Evolutionary conservation across 169 alveolate species (phyloP), one percentile per base, ranked within the genome.

Genomic region (Eimeria brunetti): DNA sequence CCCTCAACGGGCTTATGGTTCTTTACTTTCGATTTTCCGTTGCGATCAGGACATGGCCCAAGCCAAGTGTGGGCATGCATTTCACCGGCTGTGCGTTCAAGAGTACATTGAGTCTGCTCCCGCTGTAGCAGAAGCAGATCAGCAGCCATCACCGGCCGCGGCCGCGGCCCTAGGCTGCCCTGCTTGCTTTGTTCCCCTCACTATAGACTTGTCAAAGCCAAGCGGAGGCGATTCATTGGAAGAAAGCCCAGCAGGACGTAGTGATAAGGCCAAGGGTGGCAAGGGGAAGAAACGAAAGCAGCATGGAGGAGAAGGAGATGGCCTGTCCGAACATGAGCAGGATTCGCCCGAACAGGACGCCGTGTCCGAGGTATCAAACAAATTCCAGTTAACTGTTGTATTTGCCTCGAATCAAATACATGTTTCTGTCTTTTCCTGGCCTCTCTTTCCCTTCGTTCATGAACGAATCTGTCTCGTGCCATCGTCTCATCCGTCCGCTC

Each of bases 21-120:
- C 41, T 46, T 51, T 73, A 24, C 46, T 22, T 46, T 38, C 41
- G 60, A 0, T 2, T 38, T 78, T 44, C n/a, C 12, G 46, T 46
- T 51, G 64, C 44, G 88, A 44, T 18, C 56, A 83, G 90, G 90
- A 89, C 69, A 93, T 96, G 91, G 95, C 96, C 33, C 96, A 95
- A n/a, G 96, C 98, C 20, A 96, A 92, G 75, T 98, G 99, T 76
- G 96, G 97, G 80, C 99, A 98, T 93, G 91, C 97, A 64, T 98
- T 98, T 88, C 99, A 98, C 92, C 95, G 95, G 62, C 94, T 94
- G 1, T 98, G 99, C 88, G 93, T 98, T 46, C 89, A 94, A 64
- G 98, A 97, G 90, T 97, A 97, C 84, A 93, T 98, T 24, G 97
- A 97, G 60, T 94, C 97, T 30, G 98, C 98, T 62, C 97, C 97